Evolutionary conservation across 352 stramenopile species (phyloP), one percentile per base, ranked within the genome.

Genomic region (Plasmopara viticola): DNA sequence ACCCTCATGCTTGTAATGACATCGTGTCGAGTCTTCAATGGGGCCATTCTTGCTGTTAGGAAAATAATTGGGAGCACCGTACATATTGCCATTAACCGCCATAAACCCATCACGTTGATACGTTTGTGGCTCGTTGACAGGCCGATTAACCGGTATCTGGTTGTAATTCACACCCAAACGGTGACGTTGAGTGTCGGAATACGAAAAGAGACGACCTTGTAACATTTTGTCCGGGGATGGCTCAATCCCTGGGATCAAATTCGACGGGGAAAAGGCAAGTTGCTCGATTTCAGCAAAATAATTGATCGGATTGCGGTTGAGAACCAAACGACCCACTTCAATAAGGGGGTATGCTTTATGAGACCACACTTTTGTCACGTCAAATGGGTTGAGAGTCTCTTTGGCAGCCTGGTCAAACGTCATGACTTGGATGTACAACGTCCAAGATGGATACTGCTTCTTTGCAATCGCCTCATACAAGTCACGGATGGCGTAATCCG

Each of bases 241-340:
- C 49, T 96, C 84, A 44, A 97, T 91, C n/a, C 90, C 89, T 1
- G 90, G 87, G 33, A 97, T 78, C 62, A 97, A 74, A 59, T 97
- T 83, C 29, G 80, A 78, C n/a, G 90, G 90, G 6, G 79, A 84
- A 67, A 97, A 97, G 7, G 90, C 89, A 7, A 95, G 58, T 56
- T 97, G 90, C 70, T 97, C 90, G 6, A 97, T 82, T 66, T 97
- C 86, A n/a, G 85, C 85, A 58, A 96, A 96, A 70, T 97, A 97
- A 66, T 97, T 96, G 33, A 74, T 67, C 17, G 90, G 90, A 61
- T 97, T 97, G 44, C 81, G 70, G 71, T 97, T 96, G 5, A 97
- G 72, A 29, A 95, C 87, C 17, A 97, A 67, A 9, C 72, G 61
- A 0, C 90, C 90, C 14, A 97, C 73, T 61, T 96, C 78, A 38